These are phyloP conservation scores for Xeromyces bisporus DNA, from an alignment of 495 filamentous ascomycete genomes.

Conservation along the genomic window DNA sequence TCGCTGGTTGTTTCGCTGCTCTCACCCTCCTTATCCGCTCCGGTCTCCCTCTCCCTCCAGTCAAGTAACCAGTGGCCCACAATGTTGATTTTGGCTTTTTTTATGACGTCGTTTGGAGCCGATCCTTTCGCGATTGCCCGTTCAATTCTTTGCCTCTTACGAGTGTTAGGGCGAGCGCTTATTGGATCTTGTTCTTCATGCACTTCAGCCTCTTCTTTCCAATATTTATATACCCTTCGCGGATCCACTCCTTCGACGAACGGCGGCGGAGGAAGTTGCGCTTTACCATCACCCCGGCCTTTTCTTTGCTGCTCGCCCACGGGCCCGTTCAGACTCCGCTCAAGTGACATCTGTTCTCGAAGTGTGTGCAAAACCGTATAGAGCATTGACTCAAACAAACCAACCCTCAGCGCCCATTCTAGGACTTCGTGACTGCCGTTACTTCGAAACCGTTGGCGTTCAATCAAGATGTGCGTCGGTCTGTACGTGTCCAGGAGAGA, in stretches of 20 bases:
- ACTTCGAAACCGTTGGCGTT: constrained; percentile 75
- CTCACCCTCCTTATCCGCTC: not conserved
- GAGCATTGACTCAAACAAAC: constrained; percentile 79
- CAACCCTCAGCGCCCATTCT: constrained; percentile 85
- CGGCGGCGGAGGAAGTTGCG: constrained; percentile 5
- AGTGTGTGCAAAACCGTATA: constrained; percentile 56
- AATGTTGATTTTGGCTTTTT: constrained; percentile 49
- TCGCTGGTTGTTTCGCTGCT: not conserved
- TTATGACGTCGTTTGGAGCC: constrained; percentile 23
- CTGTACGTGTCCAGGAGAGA: constrained; percentile 27
- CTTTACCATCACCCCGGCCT: constrained; percentile 5
- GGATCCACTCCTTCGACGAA: constrained; percentile 23
- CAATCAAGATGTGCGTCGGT: constrained; percentile 67
- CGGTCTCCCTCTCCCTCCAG: constrained; percentile 1
- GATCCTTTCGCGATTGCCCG: constrained; percentile 9
- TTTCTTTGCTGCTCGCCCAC: constrained; percentile 12
- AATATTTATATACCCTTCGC: constrained; percentile 24
- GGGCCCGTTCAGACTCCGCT: constrained; percentile 7
- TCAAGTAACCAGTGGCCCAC: constrained; percentile 36
- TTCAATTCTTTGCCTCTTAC: constrained; percentile 14
- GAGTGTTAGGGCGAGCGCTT: constrained; percentile 1
- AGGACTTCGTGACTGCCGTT: constrained; percentile 43
- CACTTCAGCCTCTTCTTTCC: constrained; percentile 3
- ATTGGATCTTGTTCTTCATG: not conserved
- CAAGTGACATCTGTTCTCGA: constrained; percentile 21